Evolutionary conservation across 1,139 yeast genomes (phyloP).

Genomic region (Yamadazyma trypodendri): DNA sequence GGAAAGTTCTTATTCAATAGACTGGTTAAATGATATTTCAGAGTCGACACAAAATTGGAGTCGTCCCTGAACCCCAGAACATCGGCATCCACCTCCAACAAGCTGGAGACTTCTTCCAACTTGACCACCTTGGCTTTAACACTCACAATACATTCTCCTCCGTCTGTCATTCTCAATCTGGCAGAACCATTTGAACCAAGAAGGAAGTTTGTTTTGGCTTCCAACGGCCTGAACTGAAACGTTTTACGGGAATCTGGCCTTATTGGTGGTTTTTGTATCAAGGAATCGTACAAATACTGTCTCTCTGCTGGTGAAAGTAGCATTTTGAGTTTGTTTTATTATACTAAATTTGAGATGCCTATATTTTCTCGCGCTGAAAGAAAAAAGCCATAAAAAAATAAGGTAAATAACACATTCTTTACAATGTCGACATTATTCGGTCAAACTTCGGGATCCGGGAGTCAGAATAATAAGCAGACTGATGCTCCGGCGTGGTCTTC

Average conservation of each 20-base stretch:
- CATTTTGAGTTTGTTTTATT: slow-evolving; percentile 31
- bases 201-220: slow-evolving; percentile 75
- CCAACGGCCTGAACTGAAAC: slow-evolving; percentile 80
- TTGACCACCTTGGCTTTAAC: slow-evolving; percentile 82
- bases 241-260: slow-evolving; percentile 80
- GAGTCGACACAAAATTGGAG: slow-evolving; percentile 57
- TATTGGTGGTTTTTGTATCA: slow-evolving; percentile 58
- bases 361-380: not conserved
- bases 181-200: slow-evolving; percentile 93
- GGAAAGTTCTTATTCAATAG: slow-evolving; percentile 52
- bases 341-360: not conserved
- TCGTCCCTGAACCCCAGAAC: slow-evolving; percentile 71
- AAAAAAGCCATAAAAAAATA: not conserved
- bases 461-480: slow-evolving; percentile 3
- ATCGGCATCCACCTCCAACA: slow-evolving; percentile 77
- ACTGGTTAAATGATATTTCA: slow-evolving; percentile 50
- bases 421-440: slow-evolving; percentile 6
- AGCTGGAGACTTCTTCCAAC: slow-evolving; percentile 35
- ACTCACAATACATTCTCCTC: slow-evolving; percentile 90
- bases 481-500: slow-evolving; percentile 52
- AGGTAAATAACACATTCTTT: not conserved
- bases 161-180: slow-evolving; percentile 79
- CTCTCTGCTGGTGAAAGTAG: slow-evolving; percentile 84
- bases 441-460: not conserved
- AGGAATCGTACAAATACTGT: slow-evolving; percentile 73